Evolutionary conservation across 2,329 filamentous ascomycete genomes (phyloP).

Genomic region (Penicillium hordei): DNA sequence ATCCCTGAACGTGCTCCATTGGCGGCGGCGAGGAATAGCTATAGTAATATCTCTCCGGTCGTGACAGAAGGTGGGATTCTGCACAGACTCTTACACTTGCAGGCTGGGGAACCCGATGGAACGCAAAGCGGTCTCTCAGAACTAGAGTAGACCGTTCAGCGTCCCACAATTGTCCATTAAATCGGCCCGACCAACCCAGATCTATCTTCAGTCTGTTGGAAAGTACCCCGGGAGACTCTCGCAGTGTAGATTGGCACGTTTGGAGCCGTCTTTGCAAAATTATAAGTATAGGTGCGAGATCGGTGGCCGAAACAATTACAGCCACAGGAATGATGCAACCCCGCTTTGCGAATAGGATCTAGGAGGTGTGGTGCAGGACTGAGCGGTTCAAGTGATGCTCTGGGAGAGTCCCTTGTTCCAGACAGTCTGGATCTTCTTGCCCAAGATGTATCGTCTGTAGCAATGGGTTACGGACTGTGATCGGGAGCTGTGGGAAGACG

Average conservation of each 20-base stretch:
- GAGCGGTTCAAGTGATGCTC: background rate
- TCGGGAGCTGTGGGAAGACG: constrained; percentile 10
- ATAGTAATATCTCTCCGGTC: constrained; percentile 7
- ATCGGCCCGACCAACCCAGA: constrained; percentile 22
- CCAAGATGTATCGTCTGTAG: background rate
- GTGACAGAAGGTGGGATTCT: background rate
- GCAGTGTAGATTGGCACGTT: background rate
- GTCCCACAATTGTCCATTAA: constrained; percentile 51
- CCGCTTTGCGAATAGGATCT: constrained; percentile 8
- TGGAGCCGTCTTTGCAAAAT: background rate
- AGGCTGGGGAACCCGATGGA: constrained; percentile 52
- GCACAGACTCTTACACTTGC: constrained; percentile 13
- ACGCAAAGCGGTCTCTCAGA: constrained; percentile 53
- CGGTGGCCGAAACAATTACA: constrained; percentile 1
- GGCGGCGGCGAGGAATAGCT: constrained; percentile 1
- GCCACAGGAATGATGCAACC: constrained; percentile 12
- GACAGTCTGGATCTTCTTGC: background rate
- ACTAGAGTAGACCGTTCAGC: constrained; percentile 50
- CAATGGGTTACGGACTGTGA: constrained; percentile 12
- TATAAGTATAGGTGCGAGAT: background rate
- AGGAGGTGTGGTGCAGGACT: background rate
- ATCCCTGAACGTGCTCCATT: constrained; percentile 38
- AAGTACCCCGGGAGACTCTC: background rate
- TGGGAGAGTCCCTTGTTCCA: background rate
- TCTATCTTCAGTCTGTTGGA: background rate